Conservation (phyloP, 805 yeast genomes). For the Nakazawaea peltata region DNA sequence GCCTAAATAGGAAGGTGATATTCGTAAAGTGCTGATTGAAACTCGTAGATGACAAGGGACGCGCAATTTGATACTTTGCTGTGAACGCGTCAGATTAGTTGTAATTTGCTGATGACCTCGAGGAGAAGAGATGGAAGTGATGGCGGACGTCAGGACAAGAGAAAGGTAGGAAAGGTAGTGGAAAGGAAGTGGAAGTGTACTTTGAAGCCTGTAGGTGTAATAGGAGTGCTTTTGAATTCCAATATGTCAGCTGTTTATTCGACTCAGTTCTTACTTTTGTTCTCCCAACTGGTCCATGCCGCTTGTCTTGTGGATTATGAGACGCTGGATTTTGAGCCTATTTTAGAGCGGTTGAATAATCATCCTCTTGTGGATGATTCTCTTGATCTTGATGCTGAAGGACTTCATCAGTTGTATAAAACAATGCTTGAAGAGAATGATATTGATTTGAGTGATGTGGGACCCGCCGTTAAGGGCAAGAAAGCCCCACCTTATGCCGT, state of each 20-base stretch:
- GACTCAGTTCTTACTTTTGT: conserved; percentile 20
- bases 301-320: conserved; percentile 11
- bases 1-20: no score
- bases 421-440: conserved; percentile 14
- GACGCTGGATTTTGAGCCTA: conserved; percentile 8
- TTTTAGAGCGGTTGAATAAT: conserved; percentile 12
- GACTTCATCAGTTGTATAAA: conserved; percentile 14
- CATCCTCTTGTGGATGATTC: conserved; percentile 19
- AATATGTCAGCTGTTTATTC: conserved; percentile 13
- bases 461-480: conserved; percentile 8
- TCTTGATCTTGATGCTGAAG: conserved; percentile 12
- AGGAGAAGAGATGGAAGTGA: no score
- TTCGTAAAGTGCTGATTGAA: no score
- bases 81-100: no score
- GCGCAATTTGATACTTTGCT: no score
- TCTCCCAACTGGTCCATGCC: conserved; percentile 21
- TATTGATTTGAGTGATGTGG: conserved; percentile 8
- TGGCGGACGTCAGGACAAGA: no score
- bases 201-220: no score
- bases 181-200: no score
- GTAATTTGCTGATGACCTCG: no score
- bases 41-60: no score
- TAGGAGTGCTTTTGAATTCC: no score
- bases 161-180: no score
- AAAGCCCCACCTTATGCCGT: conserved; percentile 15